phyloP scores from a whole-genome alignment of 495 filamentous ascomycete species.

The Aspergillus haitiensis region DNA sequence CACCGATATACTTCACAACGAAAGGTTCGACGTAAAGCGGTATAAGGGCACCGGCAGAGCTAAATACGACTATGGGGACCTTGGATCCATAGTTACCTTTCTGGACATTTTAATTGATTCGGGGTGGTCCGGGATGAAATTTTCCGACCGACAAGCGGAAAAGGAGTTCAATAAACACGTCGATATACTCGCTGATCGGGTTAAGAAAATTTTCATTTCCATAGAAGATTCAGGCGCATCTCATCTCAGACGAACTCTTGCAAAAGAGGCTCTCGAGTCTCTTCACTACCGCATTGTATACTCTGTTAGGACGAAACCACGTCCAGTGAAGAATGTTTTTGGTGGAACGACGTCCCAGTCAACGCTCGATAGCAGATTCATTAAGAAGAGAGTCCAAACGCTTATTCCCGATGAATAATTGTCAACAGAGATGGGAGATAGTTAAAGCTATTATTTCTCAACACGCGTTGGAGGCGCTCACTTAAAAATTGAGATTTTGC shows the following conservation, averaged over 20 bases:
- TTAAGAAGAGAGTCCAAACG: constrained; percentile 2
- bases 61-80: constrained; percentile 65
- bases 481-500: no score
- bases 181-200: constrained; percentile 60
- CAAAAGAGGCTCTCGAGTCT: constrained; percentile 69
- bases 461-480: no score
- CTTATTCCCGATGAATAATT: neutral
- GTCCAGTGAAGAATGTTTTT: constrained; percentile 59
- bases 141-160: constrained; percentile 38
- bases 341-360: constrained; percentile 28
- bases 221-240: constrained; percentile 76
- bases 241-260: constrained; percentile 68
- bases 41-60: constrained; percentile 28
- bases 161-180: constrained; percentile 65
- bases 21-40: constrained; percentile 48
- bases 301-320: constrained; percentile 66
- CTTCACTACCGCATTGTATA: constrained; percentile 70
- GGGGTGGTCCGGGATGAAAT: constrained; percentile 42
- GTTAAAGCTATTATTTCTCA: no score
- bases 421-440: no score
- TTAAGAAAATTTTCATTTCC: constrained; percentile 65
- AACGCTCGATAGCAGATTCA: neutral
- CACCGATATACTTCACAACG: constrained; percentile 50
- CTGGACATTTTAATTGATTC: constrained; percentile 74
- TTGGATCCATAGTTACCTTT: constrained; percentile 62